Evolutionary conservation across 345 rosid species (phyloP), one percentile per base, ranked within the genome.

Genomic region (Barbarea vulgaris): DNA sequence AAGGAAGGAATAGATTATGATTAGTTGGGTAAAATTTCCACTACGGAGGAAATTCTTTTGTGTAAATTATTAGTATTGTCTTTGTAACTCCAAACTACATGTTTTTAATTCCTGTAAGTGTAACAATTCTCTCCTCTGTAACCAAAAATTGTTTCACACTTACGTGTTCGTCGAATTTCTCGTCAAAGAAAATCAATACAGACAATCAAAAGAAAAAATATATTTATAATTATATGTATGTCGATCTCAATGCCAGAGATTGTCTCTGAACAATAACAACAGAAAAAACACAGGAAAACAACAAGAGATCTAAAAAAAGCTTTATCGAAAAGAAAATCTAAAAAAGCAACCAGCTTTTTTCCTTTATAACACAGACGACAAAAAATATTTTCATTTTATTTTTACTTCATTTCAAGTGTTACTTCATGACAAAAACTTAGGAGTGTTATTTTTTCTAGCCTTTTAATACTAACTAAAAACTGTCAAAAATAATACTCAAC

Each of bases 31-130:
- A 34, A 50, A 33, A 58, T 76, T 76, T 77, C 76, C 80, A 64
- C 55, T 77, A 11, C 67, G 36, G 61, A 30, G 62, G 77, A 77
- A 47, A 21, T 50, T 64, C 9, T 65, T 75, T 58, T 22, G 48
- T 78, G 81, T 78, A 78, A 72, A 72, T 72, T 72, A 57, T 57
- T 51, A 72, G 51, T 64, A 70, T 7, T 37, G 33, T 77, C 70
- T 70, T 72, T 72, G 59, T 66, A 72, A 72, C 77, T 78, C 31
- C 28, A 55, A 64, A 50, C 55, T 66, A 67, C 48, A 28, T 66
- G 62, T 52, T 36, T 48, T 77, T 77, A 47, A 18, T 70, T 77
- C n/a, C n/a, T 64, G 63, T 47, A 50, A 56, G 46, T 27, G 17
- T 36, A 39, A 34, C 48, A 70, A 70, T 71, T 70, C 30, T 55